Evolutionary conservation across 257 asterid species (phyloP), one percentile per base, ranked within the genome.

Genomic region (Paraleonurus japonicus): DNA sequence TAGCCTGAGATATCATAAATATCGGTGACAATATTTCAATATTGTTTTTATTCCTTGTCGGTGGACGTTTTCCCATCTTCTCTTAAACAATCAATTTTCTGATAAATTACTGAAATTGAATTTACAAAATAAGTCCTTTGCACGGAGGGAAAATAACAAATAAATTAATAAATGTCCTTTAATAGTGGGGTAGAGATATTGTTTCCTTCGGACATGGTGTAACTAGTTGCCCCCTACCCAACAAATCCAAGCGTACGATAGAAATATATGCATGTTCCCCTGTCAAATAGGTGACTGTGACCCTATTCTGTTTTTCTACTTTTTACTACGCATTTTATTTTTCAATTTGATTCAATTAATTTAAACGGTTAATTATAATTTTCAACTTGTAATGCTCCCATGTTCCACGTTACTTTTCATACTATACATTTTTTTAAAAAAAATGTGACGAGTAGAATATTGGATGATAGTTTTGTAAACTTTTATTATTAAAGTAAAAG

Each of bases 191-290:
- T 61, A 30, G 37, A 10, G 26, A n/a, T 39, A 20, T 70, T 2
- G 13, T 69, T 22, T 8, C 10, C 8, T 3, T 33, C 7, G 37
- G 30, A 73, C 48, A 24, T 51, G 16, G 32, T 7, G 39, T 23
- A n/a, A 63, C 10, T 22, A 41, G 33, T 2, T 71, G 73, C 37
- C 37, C 61, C 61, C 59, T 67, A 19, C 39, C 69, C 33, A 71
- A 71, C 62, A 28, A 61, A 60, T 45, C 61, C 16, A 71, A 28
- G 50, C 15, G 28, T 69, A n/a, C 57, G 3, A 23, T 53, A 9
- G 61, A 32, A 59, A 24, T 32, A 24, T 32, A 28, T 28, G 33
- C 33, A 28, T 51, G 74, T 69, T 3, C 54, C 37, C 39, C 0
- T 57, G 60, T 58, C 67, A 20, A 19, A 20, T 1, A 7, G 26